phyloP scores from a whole-genome alignment of 2,329 filamentous ascomycete genomes.

The Rhynchosporium secalis region DNA sequence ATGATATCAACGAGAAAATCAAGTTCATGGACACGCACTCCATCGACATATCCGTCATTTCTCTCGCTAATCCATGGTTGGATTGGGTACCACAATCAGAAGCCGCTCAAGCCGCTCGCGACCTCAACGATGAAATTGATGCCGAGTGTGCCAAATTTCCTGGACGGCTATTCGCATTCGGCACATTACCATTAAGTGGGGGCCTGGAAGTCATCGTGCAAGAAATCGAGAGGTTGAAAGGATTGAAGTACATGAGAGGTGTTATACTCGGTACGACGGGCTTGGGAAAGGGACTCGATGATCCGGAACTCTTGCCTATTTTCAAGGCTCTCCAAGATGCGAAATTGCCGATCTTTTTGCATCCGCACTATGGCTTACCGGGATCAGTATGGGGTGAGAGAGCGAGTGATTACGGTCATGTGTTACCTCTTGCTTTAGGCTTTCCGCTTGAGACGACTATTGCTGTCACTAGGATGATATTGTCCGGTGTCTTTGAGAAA shows the following conservation, averaged over 20 bases:
- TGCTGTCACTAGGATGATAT: constrained; percentile 80
- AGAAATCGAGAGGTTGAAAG: constrained; percentile 63
- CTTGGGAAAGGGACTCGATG: constrained; percentile 77
- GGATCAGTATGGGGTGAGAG: constrained; percentile 75
- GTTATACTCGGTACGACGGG: constrained; percentile 86
- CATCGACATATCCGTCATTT: constrained; percentile 82
- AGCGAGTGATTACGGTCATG: constrained; percentile 76
- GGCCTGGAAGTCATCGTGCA: constrained; percentile 59
- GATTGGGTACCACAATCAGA: constrained; percentile 70
- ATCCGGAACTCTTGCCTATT: constrained; percentile 69
- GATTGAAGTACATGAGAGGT: constrained; percentile 71
- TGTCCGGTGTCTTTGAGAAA: constrained; percentile 82
- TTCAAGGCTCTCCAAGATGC: constrained; percentile 68
- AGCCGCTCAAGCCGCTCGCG: constrained; percentile 61
- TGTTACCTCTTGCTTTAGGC: constrained; percentile 79
- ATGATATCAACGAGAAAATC: constrained; percentile 75
- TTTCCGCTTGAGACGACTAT: constrained; percentile 95
- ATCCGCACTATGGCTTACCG: constrained; percentile 89
- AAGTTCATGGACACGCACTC: constrained; percentile 83
- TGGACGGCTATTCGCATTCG: constrained; percentile 79
- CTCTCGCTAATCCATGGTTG: constrained; percentile 90
- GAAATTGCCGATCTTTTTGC: constrained; percentile 72
- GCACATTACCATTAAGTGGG: constrained; percentile 74
- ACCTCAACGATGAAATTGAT: constrained; percentile 78
- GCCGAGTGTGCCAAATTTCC: constrained; percentile 65